phyloP scores from a whole-genome alignment of 78 protist species.

The Dictyostelium capitatum region DNA sequence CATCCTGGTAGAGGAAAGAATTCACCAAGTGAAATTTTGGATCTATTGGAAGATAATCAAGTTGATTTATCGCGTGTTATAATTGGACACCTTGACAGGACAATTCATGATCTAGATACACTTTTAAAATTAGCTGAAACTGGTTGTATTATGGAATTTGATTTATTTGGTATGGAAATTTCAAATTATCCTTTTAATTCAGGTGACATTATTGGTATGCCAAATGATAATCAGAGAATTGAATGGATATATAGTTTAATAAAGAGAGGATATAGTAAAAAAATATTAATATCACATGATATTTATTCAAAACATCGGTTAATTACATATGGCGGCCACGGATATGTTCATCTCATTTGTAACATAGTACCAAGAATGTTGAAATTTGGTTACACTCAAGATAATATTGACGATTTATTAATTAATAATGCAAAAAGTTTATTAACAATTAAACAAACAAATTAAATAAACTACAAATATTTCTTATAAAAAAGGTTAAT shows the following conservation, averaged over 20 bases:
- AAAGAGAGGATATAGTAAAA: slow-evolving; percentile 13
- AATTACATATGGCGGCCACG: slow-evolving; percentile 66
- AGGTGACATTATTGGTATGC: slow-evolving; percentile 68
- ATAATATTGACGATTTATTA: slow-evolving; percentile 39
- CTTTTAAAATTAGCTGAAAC: slow-evolving; percentile 17
- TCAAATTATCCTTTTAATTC: slow-evolving; percentile 41
- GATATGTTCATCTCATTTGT: slow-evolving; percentile 68
- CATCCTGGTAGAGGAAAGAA: slow-evolving; percentile 55
- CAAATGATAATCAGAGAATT: slow-evolving; percentile 57
- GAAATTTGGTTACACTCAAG: slow-evolving; percentile 39
- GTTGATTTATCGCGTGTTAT: slow-evolving; percentile 45
- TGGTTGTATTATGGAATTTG: slow-evolving; percentile 65
- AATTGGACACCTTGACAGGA: slow-evolving; percentile 70
- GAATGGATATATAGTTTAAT: slow-evolving; percentile 32
- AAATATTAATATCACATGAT: slow-evolving; percentile 54
- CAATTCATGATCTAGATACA: slow-evolving; percentile 3
- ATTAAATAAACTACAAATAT: too few species aligned
- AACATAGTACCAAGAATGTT: slow-evolving; percentile 55
- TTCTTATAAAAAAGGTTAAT: too few species aligned
- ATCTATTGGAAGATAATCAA: slow-evolving; percentile 28
- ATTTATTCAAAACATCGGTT: slow-evolving; percentile 59
- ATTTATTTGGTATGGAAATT: slow-evolving; percentile 72
- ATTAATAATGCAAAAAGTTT: slow-evolving; percentile 51
- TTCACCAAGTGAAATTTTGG: slow-evolving; percentile 23
- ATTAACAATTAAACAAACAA: slow-evolving; percentile 48